A percentile compares a stretch with the other conserved stretches of the same genome.
Conservation (phyloP, 177 flowering plant genomes). For the Telopea speciosissima region DNA sequence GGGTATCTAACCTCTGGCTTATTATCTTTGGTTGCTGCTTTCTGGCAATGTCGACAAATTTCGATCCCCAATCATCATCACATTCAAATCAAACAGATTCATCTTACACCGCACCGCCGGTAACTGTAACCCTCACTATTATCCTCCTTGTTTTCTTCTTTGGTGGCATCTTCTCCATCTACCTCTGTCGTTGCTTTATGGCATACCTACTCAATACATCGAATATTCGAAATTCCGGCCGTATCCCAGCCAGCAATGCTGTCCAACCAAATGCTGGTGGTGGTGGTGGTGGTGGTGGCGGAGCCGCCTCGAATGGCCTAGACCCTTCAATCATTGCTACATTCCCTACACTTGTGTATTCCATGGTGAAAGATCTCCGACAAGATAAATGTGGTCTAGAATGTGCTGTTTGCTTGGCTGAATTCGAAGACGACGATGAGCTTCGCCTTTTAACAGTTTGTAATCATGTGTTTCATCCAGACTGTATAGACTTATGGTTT, state of each 20-base stretch:
- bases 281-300: no score
- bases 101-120: constrained; percentile 17
- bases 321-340: constrained; percentile 42
- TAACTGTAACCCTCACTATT: constrained; percentile 38
- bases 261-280: background rate
- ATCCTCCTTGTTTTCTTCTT: constrained; percentile 53
- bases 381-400: constrained; percentile 44
- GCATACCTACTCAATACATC: constrained; percentile 13
- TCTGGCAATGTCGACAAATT: constrained; percentile 20
- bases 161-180: constrained; percentile 54
- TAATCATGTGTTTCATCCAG: constrained; percentile 71
- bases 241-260: constrained; percentile 17
- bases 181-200: constrained; percentile 50
- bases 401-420: constrained; percentile 72
- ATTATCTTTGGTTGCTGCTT: background rate
- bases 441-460: constrained; percentile 55
- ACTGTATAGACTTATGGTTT: constrained; percentile 82
- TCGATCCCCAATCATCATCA: background rate
- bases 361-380: constrained; percentile 40
- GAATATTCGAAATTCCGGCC: constrained; percentile 15
- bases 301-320: constrained; percentile 29
- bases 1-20: constrained; percentile 25
- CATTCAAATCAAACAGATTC: background rate
- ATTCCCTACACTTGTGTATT: constrained; percentile 53
- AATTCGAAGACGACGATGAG: constrained; percentile 39